Evolutionary conservation across 2,329 filamentous ascomycete genomes (phyloP).

Genomic region (Chaetomium olivaceum): DNA sequence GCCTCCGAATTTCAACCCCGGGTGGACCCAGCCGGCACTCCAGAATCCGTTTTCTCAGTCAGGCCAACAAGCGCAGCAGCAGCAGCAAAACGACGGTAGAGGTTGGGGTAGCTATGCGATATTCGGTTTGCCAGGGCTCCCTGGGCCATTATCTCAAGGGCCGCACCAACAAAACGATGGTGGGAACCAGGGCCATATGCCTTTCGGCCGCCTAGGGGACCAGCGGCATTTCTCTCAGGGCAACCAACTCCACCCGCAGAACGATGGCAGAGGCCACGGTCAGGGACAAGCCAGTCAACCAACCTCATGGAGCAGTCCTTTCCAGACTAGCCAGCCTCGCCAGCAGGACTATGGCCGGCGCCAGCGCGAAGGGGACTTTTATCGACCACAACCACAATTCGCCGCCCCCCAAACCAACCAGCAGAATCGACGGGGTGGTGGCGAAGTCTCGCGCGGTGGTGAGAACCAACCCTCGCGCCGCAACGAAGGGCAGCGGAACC

Average conservation of each 20-base stretch:
- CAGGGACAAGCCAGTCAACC: neutral
- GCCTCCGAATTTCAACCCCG: neutral
- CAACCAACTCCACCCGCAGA: neutral
- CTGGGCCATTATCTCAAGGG: neutral
- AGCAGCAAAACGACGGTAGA: slow-evolving; percentile 4
- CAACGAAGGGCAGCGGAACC: neutral
- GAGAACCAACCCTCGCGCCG: neutral
- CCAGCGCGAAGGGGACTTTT: neutral
- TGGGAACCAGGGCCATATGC: neutral
- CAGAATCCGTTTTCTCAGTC: neutral
- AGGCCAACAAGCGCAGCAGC: no score
- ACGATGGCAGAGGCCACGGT: neutral
- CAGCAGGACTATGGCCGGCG: neutral
- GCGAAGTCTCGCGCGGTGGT: neutral
- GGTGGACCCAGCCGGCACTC: neutral
- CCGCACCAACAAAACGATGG: neutral
- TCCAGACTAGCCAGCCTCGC: neutral
- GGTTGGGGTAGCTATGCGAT: neutral
- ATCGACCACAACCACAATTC: neutral
- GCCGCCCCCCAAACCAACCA: neutral
- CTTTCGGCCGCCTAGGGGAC: neutral
- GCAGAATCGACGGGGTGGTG: neutral
- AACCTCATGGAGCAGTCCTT: neutral
- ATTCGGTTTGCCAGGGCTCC: neutral
- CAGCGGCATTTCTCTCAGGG: neutral